Evolutionary conservation across 2,329 filamentous ascomycete genomes (phyloP), one percentile per base, ranked within the genome.

Genomic region (Dryadomyces quercivorus): DNA sequence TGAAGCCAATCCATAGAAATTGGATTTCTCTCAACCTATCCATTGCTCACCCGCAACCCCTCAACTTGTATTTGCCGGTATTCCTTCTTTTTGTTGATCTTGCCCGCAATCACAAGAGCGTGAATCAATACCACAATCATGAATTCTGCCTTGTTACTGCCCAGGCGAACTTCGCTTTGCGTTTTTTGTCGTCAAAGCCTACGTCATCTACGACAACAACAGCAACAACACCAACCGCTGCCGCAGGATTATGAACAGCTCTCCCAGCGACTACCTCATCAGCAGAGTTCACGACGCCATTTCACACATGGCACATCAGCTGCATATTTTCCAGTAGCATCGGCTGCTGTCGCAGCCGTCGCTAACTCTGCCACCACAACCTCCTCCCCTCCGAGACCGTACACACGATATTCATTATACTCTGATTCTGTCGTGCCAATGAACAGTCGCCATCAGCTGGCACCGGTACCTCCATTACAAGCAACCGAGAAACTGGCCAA

Each of bases 241-340:
- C 56, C 64, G 67, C 1, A 61, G 67, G 15, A 9, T 61, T 60
- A 60, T 9, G 26, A 18, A 4, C 42, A 12, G 10, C 46, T 55
- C 4, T 56, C 62, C 22, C 38, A 73, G 69, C 63, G 36, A 34
- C 36, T n/a, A 16, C 20, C 21, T 18, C 21, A 7, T 8, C 44
- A 38, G 10, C 50, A 50, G 15, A 13, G 18, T n/a, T n/a, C 36
- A 6, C 61, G 70, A 72, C 56, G 68, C 69, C 50, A 67, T 2
- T 58, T 57, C 36, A 44, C 72, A 21, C 68, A 71, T 51, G 73
- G 76, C 60, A 72, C 72, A 18, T 72, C 76, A 15, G 74, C 76
- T 59, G 65, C 73, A 15, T 70, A 69, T 52, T 70, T 74, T n/a
- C 56, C 56, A n/a, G 21, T 50, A 13, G 26, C 52, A 16, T 55